Evolutionary conservation across 306 rosid genomes (phyloP), one percentile per base, ranked within the genome.

Genomic region (Vigna reflexopilosa): DNA sequence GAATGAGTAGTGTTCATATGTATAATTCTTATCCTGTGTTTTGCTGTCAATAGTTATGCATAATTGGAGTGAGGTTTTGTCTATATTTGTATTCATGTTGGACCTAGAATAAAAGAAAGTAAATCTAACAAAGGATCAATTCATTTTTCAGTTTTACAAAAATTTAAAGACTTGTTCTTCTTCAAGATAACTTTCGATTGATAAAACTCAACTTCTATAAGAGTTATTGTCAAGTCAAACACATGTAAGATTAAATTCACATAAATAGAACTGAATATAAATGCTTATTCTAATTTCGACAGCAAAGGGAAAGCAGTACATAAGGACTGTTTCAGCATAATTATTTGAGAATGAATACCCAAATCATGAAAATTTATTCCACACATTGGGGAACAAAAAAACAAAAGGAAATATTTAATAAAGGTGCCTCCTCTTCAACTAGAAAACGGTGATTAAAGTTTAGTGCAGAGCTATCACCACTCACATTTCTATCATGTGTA

Each of bases 1-100:
- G 84, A 49, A 44, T 42, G 48, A 76, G 50, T 78, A 57, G 51
- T 85, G 80, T 13, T 50, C 81, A 79, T 45, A 45, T 75, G 67
- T 70, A 61, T 81, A 70, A 76, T 81, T 70, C 76, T 76, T 78
- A 36, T 47, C 17, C 34, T 71, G 67, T 42, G 62, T 55, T 64
- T 81, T 79, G 72, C 48, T 73, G 80, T 82, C 83, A 75, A 90
- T 72, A 83, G 58, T 79, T 68, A 72, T 80, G 58, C 56, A 81
- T 62, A 76, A 55, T 4, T 20, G n/a, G 52, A 61, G 24, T 36
- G 77, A 67, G 19, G 75, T 62, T 70, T 66, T 67, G 72, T 80
- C 28, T 77, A 10, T 42, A 47, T 52, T 72, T 57, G 66, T 42
- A 51, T 73, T 48, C 11, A 20, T 70, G 67, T 59, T 80, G 76